Conservation (phyloP, 148 eudicot genomes). For the Pouteria glomerata region DNA sequence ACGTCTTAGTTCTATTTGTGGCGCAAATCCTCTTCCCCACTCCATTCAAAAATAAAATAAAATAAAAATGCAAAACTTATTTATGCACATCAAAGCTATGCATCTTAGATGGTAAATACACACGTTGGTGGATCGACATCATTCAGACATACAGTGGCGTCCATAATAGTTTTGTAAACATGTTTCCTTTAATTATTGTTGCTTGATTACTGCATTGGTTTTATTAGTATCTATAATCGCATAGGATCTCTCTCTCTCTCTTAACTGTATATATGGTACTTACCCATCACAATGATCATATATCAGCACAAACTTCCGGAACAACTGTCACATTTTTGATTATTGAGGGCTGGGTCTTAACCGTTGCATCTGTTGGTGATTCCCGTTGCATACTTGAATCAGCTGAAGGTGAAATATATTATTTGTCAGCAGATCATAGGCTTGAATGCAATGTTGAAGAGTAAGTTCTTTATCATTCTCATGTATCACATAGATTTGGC, state of each 20-base stretch:
- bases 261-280: slow-evolving; percentile 9
- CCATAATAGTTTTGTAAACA: too few species aligned
- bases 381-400: slow-evolving; percentile 91
- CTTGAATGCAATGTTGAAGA: slow-evolving; percentile 83
- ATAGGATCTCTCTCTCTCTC: slow-evolving; percentile 1
- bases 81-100: too few species aligned
- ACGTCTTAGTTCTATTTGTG: too few species aligned
- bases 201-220: too few species aligned
- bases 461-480: slow-evolving; percentile 34
- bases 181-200: too few species aligned
- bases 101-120: too few species aligned
- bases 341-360: slow-evolving; percentile 86
- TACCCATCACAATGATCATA: slow-evolving; percentile 11
- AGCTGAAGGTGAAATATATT: slow-evolving; percentile 71
- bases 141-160: too few species aligned
- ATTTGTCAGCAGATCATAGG: slow-evolving; percentile 95
- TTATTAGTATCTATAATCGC: slow-evolving; percentile 2
- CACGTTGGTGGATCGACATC: too few species aligned
- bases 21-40: too few species aligned
- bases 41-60: too few species aligned
- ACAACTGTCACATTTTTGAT: slow-evolving; percentile 91
- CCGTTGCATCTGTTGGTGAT: slow-evolving; percentile 98
- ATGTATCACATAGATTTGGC: not conserved
- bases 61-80: too few species aligned
- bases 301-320: slow-evolving; percentile 83